Evolutionary conservation across 2,329 filamentous ascomycete genomes (phyloP), one percentile per base, ranked within the genome.

Genomic region (Pezizomycotina sp.): DNA sequence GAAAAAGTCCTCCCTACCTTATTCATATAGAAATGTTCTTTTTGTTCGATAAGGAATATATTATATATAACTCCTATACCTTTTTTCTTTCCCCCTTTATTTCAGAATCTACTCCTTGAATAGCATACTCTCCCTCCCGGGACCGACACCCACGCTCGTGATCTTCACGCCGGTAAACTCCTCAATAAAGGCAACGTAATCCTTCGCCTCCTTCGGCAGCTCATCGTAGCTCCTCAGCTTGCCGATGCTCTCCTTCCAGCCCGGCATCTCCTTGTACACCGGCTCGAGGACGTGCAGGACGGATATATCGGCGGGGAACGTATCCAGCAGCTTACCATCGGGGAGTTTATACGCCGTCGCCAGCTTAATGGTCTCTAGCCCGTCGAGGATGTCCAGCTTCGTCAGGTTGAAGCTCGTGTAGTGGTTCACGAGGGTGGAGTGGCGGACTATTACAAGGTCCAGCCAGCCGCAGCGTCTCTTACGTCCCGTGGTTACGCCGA

Each of bases 361-460:
- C 32, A 80, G 64, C 56, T 83, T 78, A 58, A 91, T 68, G 51
- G 71, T 74, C 6, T 69, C 63, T 54, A 92, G 82, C 20, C 69
- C 69, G 54, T 83, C 77, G 10, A 83, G 64, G 23, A 82, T 65
- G 49, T 80, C 74, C 14, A 79, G 65, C 57, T 69, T 72, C 9
- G 66, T 72, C 25, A 73, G 53, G 50, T 73, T 71, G 34, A 73
- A 53, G 27, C 62, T 57, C 0, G 71, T 71, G 58, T 79, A 79
- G 59, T 74, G 65, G 59, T 79, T 79, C 55, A 77, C 62, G 29
- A 64, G 59, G 42, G 63, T 56, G 6, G 62, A 73, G 60, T 76
- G 78, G 55, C 75, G 74, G 45, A 78, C 56, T 5, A 78, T 66
- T 21, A 78, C 72, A 4, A 80, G 63, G 50, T 80, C 74, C 27